Conservation (phyloP, 2,329 filamentous ascomycete genomes). For the Colletotrichum tamarilloi region DNA sequence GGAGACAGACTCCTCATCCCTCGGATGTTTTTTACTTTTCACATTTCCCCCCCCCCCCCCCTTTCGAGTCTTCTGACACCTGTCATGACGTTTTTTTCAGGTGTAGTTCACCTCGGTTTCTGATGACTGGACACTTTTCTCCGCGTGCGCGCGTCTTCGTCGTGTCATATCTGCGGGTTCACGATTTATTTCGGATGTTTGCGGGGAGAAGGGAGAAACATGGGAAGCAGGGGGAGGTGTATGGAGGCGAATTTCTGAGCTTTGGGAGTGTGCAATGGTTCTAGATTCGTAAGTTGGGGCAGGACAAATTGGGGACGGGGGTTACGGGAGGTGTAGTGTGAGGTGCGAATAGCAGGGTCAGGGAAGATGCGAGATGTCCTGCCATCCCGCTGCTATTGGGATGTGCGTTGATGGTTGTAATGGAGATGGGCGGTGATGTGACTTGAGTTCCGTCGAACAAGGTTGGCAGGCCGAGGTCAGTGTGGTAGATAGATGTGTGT, state of each 20-base stretch:
- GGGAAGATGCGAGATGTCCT: background rate
- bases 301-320: background rate
- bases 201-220: background rate
- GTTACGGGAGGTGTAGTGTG: background rate
- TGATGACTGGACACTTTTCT: background rate
- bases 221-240: background rate
- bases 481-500: background rate
- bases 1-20: background rate
- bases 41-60: accelerated
- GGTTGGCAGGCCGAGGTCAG: background rate
- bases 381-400: no score
- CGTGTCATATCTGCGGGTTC: background rate
- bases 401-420: background rate
- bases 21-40: background rate
- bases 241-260: background rate
- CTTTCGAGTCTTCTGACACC: background rate
- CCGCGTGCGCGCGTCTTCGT: background rate
- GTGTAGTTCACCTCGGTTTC: background rate
- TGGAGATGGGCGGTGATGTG: background rate
- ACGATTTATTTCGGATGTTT: background rate
- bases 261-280: background rate
- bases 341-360: background rate
- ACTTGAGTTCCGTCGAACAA: background rate
- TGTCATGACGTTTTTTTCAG: background rate
- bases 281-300: background rate